Percentiles rank a stretch among this genome's conserved stretches.
Evolutionary conservation across 192 early-diverging fungal species (phyloP).

Genomic region (Podila epigama): DNA sequence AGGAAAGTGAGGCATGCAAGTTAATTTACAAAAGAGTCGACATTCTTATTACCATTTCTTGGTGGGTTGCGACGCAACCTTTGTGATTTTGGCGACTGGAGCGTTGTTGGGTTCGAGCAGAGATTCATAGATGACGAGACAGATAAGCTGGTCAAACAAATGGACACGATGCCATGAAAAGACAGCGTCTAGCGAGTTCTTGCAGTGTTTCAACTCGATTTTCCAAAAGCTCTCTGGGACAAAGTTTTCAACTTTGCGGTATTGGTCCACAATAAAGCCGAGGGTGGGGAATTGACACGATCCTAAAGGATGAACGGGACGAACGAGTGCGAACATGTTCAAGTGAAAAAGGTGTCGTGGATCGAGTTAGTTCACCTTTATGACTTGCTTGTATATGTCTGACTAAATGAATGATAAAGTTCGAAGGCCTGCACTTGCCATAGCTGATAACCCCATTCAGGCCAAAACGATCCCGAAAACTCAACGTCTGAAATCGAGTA

Average conservation of each 20-base stretch:
- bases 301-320: constrained; percentile 65
- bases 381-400: too few species aligned
- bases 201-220: constrained; percentile 68
- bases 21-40: neutral
- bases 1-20: too few species aligned
- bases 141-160: constrained; percentile 79
- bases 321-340: too few species aligned
- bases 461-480: constrained; percentile 65
- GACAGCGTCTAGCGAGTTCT: constrained; percentile 54
- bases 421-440: constrained; percentile 57
- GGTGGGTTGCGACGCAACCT: constrained; percentile 68
- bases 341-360: too few species aligned
- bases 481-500: constrained; percentile 90
- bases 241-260: constrained; percentile 76
- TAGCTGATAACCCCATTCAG: constrained; percentile 76
- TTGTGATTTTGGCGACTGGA: constrained; percentile 60
- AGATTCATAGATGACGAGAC: constrained; percentile 74
- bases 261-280: constrained; percentile 94
- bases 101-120: constrained; percentile 64
- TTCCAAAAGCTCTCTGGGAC: constrained; percentile 93
- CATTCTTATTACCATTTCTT: constrained; percentile 73
- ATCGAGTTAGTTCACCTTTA: too few species aligned
- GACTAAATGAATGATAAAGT: too few species aligned
- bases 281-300: constrained; percentile 97
- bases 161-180: constrained; percentile 81